Evolutionary conservation across 345 rosid genomes (phyloP).

Genomic region (Geranium brycei): DNA sequence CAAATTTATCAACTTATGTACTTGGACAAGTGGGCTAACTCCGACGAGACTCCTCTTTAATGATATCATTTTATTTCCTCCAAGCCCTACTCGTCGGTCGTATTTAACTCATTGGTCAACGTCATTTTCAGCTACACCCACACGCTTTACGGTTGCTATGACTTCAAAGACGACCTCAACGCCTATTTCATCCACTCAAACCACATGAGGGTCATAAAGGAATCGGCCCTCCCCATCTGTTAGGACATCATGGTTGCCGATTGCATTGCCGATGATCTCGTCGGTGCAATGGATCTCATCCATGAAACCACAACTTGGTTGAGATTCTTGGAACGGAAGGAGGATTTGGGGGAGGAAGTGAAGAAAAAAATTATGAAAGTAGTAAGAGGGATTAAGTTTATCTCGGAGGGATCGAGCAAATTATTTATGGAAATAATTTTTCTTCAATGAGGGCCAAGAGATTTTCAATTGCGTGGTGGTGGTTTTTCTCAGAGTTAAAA

Average conservation of each 20-base stretch:
- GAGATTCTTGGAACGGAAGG: slow-evolving; percentile 47
- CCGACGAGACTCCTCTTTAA: too few species aligned
- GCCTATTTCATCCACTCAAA: slow-evolving; percentile 48
- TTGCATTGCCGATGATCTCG: slow-evolving; percentile 39
- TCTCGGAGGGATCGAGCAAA: too few species aligned
- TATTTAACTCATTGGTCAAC: slow-evolving; percentile 21
- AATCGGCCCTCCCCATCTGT: slow-evolving; percentile 41
- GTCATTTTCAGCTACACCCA: slow-evolving; percentile 42
- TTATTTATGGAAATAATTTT: slow-evolving; percentile 12
- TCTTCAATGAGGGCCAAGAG: slow-evolving; percentile 62
- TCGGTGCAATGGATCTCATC: slow-evolving; percentile 15
- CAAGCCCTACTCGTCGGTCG: slow-evolving; percentile 37
- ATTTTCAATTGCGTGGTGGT: slow-evolving; percentile 51
- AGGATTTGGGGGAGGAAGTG: slow-evolving; percentile 21
- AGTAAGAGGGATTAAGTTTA: slow-evolving; percentile 27
- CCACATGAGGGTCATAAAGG: slow-evolving; percentile 47
- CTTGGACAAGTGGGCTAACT: too few species aligned
- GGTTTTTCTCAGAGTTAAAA: slow-evolving; percentile 30
- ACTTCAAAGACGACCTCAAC: slow-evolving; percentile 38
- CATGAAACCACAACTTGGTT: slow-evolving; percentile 33
- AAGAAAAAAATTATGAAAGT: slow-evolving; percentile 42
- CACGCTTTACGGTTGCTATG: slow-evolving; percentile 74
- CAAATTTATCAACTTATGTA: too few species aligned
- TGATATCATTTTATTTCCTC: too few species aligned
- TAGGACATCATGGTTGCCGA: slow-evolving; percentile 78